These are phyloP conservation scores for Solanum medicagineum DNA, from an alignment of 257 asterid species.

Conservation along the genomic window DNA sequence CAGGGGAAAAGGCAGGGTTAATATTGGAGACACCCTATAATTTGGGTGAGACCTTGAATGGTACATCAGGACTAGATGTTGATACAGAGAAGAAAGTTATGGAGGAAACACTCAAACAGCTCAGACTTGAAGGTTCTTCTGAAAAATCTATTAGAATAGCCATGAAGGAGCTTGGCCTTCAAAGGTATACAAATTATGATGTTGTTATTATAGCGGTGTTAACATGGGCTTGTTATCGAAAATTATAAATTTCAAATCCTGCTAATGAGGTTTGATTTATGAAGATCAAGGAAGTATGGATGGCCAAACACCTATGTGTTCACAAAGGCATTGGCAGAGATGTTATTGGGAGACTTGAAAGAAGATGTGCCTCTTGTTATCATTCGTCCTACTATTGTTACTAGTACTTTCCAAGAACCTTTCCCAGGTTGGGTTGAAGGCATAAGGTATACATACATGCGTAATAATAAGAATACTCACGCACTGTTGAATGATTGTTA, in stretches of 20 bases:
- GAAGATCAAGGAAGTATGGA: constrained; percentile 59
- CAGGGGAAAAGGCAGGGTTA: constrained; percentile 26
- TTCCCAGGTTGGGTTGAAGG: constrained; percentile 96
- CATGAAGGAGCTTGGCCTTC: constrained; percentile 34
- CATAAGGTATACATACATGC: constrained; percentile 27
- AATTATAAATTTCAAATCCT: not conserved
- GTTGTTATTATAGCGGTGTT: too few species aligned
- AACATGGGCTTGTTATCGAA: not conserved
- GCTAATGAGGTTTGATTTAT: not conserved
- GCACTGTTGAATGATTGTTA: not conserved
- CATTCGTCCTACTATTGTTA: constrained; percentile 62
- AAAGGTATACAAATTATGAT: constrained; percentile 3
- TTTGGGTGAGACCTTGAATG: constrained; percentile 22
- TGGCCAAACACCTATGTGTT: constrained; percentile 87
- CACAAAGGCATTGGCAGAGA: constrained; percentile 85
- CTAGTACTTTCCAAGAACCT: constrained; percentile 70
- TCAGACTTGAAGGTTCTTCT: constrained; percentile 3
- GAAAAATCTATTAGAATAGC: constrained; percentile 2
- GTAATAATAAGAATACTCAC: not conserved
- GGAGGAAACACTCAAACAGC: constrained; percentile 17
- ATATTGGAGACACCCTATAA: constrained; percentile 21
- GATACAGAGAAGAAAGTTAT: constrained; percentile 17
- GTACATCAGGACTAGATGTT: constrained; percentile 20
- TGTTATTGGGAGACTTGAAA: constrained; percentile 35
- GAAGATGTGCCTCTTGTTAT: constrained; percentile 39